phyloP scores from a whole-genome alignment of 2,329 filamentous ascomycete genomes.

The Fusarium cyanostomum region DNA sequence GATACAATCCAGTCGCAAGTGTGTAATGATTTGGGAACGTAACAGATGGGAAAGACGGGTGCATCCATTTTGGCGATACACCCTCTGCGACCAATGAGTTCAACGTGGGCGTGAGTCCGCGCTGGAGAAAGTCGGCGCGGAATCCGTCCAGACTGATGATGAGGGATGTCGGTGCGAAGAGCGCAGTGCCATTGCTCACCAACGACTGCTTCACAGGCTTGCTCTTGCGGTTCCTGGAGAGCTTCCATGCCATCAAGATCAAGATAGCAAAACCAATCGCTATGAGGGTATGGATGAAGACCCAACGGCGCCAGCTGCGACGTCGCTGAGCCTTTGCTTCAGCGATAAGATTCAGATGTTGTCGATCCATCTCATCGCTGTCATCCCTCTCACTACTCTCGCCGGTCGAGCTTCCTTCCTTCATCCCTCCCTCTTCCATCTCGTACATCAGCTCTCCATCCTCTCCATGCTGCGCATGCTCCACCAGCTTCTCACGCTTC shows the following conservation, averaged over 20 bases:
- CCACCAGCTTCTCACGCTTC: slow-evolving; percentile 63
- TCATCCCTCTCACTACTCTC: slow-evolving; percentile 69
- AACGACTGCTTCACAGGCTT: slow-evolving; percentile 45
- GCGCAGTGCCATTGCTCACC: slow-evolving; percentile 82
- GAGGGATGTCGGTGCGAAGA: slow-evolving; percentile 92
- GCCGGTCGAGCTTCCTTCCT: slow-evolving; percentile 71
- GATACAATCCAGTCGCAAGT: slow-evolving; percentile 88
- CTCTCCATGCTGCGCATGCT: slow-evolving; percentile 68
- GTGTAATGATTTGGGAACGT: slow-evolving; percentile 98
- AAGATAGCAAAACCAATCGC: slow-evolving; percentile 65
- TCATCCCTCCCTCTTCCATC: slow-evolving; percentile 83
- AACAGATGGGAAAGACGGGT: slow-evolving; percentile 92
- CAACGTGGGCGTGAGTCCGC: slow-evolving; percentile 83
- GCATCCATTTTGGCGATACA: slow-evolving; percentile 91
- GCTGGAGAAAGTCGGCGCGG: slow-evolving; percentile 88
- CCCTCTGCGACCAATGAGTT: slow-evolving; percentile 82
- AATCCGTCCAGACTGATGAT: slow-evolving; percentile 96
- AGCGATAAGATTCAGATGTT: slow-evolving; percentile 58
- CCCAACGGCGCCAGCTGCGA: slow-evolving; percentile 63
- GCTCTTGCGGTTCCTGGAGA: slow-evolving; percentile 59
- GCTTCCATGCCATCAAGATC: slow-evolving; percentile 66
- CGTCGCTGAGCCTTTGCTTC: slow-evolving; percentile 59
- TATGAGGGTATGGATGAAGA: slow-evolving; percentile 62
- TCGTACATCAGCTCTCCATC: slow-evolving; percentile 85
- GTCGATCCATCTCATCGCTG: slow-evolving; percentile 67